A percentile compares a stretch with the other conserved stretches of the same genome.
phyloP scores from a whole-genome alignment of 257 asterid species.

The Perilla frutescens region DNA sequence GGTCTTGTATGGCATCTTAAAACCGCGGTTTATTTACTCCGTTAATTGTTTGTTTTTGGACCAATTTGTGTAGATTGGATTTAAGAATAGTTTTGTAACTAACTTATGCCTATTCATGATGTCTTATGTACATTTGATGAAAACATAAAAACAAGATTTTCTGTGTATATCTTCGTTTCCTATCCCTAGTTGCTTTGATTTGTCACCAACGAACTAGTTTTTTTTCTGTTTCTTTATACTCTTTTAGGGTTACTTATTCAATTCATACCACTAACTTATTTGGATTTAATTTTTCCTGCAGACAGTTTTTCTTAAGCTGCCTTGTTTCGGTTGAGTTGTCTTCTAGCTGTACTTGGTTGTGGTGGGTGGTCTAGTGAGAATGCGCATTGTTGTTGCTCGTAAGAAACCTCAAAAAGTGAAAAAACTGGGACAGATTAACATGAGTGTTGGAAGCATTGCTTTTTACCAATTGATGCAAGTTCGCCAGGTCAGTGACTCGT shows the following conservation, averaged over 20 bases:
- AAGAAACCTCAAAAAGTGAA: conserved; percentile 49
- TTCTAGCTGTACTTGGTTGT: conserved; percentile 19
- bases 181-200: conserved; percentile 8
- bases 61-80: neutral
- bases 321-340: conserved; percentile 13
- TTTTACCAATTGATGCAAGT: conserved; percentile 86
- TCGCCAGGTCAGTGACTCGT: conserved; percentile 63
- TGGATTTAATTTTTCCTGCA: conserved; percentile 28
- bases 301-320: conserved; percentile 31
- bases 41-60: neutral
- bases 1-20: neutral
- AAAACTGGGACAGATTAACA: conserved; percentile 55
- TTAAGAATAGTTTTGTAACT: neutral
- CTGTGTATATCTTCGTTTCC: neutral
- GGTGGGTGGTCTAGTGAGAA: conserved; percentile 56
- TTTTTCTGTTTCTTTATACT: neutral
- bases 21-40: neutral
- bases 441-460: conserved; percentile 77
- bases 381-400: conserved; percentile 61
- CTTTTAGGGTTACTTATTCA: neutral
- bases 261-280: conserved; percentile 1
- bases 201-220: neutral
- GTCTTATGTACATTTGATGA: neutral
- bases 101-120: neutral
- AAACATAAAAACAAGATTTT: too few relatives aligned